Evolutionary conservation across 2,329 filamentous ascomycete genomes (phyloP), one percentile per base, ranked within the genome.

Genomic region (Pseudogymnoascus sp.): DNA sequence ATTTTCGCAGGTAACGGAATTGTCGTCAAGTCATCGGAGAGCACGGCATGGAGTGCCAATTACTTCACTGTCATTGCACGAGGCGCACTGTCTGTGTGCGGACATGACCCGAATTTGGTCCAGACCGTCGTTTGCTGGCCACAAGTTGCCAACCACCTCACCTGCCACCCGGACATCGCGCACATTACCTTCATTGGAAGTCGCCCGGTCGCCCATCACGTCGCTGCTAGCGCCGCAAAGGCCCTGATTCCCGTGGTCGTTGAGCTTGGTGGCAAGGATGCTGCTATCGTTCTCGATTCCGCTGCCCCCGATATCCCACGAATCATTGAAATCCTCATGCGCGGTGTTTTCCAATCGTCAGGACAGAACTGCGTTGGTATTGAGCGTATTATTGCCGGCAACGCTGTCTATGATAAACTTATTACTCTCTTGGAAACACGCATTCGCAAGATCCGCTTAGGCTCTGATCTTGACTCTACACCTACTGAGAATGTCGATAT

Each of bases 301-400:
- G 76, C 75, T 59, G 73, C 77, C 37, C 71, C 74, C 64, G 83
- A 91, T 70, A 81, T 97, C 64, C 77, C 84, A 4, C 85, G 89
- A 44, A 87, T 97, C 60, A 84, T 85, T 40, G 90, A 92, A 66
- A 89, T 96, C 67, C 84, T 97, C 66, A 88, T 99, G 78, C 87
- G 95, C 62, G 95, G 93, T 61, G 91, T 91, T 8, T 99, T 97
- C 77, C 95, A 99, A 76, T 92, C 92, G 61, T 89, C 92, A 14
- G 95, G 95, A 1, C 95, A 99, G 76, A 99, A 99, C 78, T 99
- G 95, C 77, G 93, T 99, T 72, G 95, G 95, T 63, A 93, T 97
- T 69, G 95, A 99, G 78, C 89, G 95, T 63, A 88, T 97, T 72
- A 88, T 97, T 69, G 91, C 89, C 23, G 83, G 90, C 14, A 88